Evolutionary conservation across 768 basidiomycete genomes (phyloP).

Genomic region (Dentipellis fragilis): DNA sequence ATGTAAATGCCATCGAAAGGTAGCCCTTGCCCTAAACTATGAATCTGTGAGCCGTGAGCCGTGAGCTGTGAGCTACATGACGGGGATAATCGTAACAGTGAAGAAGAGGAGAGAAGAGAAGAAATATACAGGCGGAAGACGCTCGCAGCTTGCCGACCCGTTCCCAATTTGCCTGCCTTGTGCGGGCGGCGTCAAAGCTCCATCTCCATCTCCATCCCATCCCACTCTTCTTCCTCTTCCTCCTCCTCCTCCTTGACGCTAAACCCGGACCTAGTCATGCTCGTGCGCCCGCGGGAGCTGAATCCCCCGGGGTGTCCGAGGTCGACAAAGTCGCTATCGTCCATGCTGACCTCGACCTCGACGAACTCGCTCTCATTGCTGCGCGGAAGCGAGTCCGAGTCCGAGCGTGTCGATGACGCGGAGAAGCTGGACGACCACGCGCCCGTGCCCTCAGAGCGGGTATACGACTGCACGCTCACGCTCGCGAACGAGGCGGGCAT

Average conservation of each 20-base stretch:
- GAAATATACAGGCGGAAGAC: background rate
- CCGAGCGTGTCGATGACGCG: constrained; percentile 30
- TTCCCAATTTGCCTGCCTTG: background rate
- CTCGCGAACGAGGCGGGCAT: constrained; percentile 13
- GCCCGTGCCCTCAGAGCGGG: constrained; percentile 20
- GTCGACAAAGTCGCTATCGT: constrained; percentile 19
- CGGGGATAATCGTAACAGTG: background rate
- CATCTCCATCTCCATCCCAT: constrained; percentile 59
- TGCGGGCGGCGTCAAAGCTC: constrained; percentile 27
- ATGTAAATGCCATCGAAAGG: background rate
- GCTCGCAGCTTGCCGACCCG: background rate
- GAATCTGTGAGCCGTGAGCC: background rate
- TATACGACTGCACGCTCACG: constrained; percentile 16
- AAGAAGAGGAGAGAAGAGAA: background rate
- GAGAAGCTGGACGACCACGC: constrained; percentile 50
- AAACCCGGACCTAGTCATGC: constrained; percentile 19
- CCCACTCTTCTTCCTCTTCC: constrained; percentile 34
- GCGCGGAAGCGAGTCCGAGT: constrained; percentile 16
- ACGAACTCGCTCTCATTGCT: constrained; percentile 25
- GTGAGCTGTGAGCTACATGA: background rate
- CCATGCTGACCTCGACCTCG: constrained; percentile 14
- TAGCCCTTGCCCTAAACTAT: background rate
- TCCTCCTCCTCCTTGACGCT: constrained; percentile 35
- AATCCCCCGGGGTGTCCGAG: constrained; percentile 14
- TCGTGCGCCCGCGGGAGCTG: constrained; percentile 18